A percentile compares a stretch with the other conserved stretches of the same genome.
Conservation (phyloP, 768 basidiomycete genomes). For the Pilatotrama ljubarskyi region DNA sequence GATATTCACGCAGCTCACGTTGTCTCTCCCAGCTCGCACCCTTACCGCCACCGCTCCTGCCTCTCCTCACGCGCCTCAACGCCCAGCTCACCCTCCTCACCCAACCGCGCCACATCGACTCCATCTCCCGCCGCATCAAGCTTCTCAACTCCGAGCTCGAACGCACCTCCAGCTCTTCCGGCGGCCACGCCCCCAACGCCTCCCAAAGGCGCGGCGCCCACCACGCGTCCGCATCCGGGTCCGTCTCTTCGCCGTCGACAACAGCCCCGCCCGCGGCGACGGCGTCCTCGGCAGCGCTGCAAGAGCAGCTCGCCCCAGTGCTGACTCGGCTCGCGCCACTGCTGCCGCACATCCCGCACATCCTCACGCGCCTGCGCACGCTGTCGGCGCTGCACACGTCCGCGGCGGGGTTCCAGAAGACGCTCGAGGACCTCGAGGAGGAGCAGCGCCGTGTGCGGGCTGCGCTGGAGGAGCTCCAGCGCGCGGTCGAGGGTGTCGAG, state of each 20-base stretch:
- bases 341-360: slow-evolving; percentile 83
- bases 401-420: slow-evolving; percentile 73
- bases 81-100: slow-evolving; percentile 86
- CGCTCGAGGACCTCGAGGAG: slow-evolving; percentile 65
- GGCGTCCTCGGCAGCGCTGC: slow-evolving; percentile 34
- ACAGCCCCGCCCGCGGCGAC: slow-evolving; percentile 12
- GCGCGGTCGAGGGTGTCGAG: slow-evolving; percentile 73
- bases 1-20: not conserved
- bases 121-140: slow-evolving; percentile 91
- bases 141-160: slow-evolving; percentile 91
- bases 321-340: slow-evolving; percentile 70
- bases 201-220: slow-evolving; percentile 30
- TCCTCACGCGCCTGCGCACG: slow-evolving; percentile 85
- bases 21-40: slow-evolving; percentile 53
- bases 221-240: slow-evolving; percentile 15
- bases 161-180: slow-evolving; percentile 53
- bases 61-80: slow-evolving; percentile 78
- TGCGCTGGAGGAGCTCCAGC: slow-evolving; percentile 63
- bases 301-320: slow-evolving; percentile 67
- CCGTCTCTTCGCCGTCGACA: slow-evolving; percentile 10
- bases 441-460: slow-evolving; percentile 68
- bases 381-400: slow-evolving; percentile 80
- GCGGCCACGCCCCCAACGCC: slow-evolving; percentile 44
- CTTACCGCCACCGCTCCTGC: slow-evolving; percentile 78
- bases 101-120: slow-evolving; percentile 94